These are phyloP conservation scores for Amaranthus palmeri DNA, from an alignment of 148 eudicot genomes.

Conservation along the genomic window DNA sequence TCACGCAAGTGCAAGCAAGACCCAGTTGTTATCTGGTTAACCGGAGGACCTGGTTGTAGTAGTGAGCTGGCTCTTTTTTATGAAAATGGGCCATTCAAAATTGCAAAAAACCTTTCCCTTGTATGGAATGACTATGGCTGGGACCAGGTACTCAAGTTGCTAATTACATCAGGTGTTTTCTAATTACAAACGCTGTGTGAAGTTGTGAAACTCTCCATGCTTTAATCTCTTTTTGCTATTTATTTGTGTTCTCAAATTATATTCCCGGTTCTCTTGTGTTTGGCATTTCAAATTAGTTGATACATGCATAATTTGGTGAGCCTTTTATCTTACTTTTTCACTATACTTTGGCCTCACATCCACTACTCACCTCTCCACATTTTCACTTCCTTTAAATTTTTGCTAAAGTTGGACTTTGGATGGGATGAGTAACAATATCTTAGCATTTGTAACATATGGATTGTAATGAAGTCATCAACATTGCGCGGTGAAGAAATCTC, in stretches of 20 bases:
- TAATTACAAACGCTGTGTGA: not conserved
- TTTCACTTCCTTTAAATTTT: too few species aligned
- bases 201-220: not conserved
- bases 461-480: not conserved
- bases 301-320: too few species aligned
- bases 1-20: constrained; percentile 65
- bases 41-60: constrained; percentile 97
- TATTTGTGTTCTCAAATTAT: not conserved
- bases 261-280: not conserved
- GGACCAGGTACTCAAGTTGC: constrained; percentile 55
- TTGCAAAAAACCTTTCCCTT: constrained; percentile 70
- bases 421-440: too few species aligned
- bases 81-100: constrained; percentile 85
- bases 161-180: not conserved
- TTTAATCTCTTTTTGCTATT: not conserved
- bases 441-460: too few species aligned
- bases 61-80: constrained; percentile 93
- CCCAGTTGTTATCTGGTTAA: constrained; percentile 93
- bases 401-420: too few species aligned
- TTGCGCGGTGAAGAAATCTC: not conserved
- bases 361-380: too few species aligned
- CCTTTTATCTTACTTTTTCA: too few species aligned
- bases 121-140: constrained; percentile 85
- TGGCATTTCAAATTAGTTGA: too few species aligned
- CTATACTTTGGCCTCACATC: too few species aligned